Evolutionary conservation across 1,284 basidiomycete genomes (phyloP).

Genomic region (Caloboletus inedulis): DNA sequence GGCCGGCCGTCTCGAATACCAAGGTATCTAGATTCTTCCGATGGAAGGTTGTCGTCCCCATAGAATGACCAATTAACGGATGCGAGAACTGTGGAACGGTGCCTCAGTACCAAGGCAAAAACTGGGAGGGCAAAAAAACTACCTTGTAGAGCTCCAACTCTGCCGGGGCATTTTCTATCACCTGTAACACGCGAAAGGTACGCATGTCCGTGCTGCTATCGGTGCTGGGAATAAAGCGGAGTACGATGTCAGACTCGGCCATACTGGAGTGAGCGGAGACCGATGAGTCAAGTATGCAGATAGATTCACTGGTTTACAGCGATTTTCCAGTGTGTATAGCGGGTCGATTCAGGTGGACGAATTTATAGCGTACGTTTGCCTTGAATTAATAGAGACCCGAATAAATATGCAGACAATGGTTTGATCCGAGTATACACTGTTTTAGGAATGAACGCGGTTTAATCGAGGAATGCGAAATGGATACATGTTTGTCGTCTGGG

Average conservation of each 20-base stretch:
- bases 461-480: constrained; percentile 20
- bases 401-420: constrained; percentile 22
- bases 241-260: constrained; percentile 35
- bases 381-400: constrained; percentile 5
- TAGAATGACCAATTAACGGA: constrained; percentile 43
- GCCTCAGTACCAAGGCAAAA: neutral
- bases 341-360: neutral
- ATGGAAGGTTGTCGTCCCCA: constrained; percentile 47
- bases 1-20: constrained; percentile 50
- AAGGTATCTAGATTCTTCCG: constrained; percentile 45
- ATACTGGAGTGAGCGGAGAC: constrained; percentile 12
- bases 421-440: constrained; percentile 26
- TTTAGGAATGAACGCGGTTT: constrained; percentile 18
- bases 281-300: neutral
- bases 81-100: constrained; percentile 45
- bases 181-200: constrained; percentile 41
- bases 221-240: constrained; percentile 42
- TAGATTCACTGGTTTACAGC: neutral
- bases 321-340: neutral
- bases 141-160: constrained; percentile 50
- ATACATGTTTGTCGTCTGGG: constrained; percentile 12
- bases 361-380: constrained; percentile 7
- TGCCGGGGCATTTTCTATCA: constrained; percentile 31
- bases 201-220: constrained; percentile 41
- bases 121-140: neutral